Base-by-base conservation (phyloP, 306 rosid genomes). In the Casuarina glauca region DNA sequence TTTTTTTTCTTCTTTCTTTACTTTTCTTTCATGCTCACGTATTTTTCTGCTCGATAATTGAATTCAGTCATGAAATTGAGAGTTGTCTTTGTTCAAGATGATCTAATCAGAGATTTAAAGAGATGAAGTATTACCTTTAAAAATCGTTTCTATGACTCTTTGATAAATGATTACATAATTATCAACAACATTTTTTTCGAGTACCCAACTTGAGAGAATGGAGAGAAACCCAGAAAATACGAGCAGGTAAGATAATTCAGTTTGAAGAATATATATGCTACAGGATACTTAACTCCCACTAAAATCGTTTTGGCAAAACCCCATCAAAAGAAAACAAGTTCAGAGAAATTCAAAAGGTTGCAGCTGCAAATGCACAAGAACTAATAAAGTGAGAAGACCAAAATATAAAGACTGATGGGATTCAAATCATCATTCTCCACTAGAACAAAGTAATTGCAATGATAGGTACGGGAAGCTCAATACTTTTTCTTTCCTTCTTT, bases 391-490 rank as follows among this genome's bases (percentile, higher is more conserved):
- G 2, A 17, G 57, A 35, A 62, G 35, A 39, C 26, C 19, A n/a
- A 76, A 42, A 41, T 3, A 45, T 36, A 48, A 16, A 20, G 67
- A 1, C 46, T 39, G 70, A 58, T 44, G 15, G 70, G 41, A 70
- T 9, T 71, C 39, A 53, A 13, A 75, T 41, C 38, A 61, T 64
- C 72, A 62, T 63, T 64, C 43, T 58, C 39, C 45, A 39, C 62
- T 70, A 53, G 50, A 60, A 69, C 49, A 69, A 0, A 35, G 43
- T 50, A 67, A 58, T 58, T 66, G 76, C 52, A 35, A 78, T 68
- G 43, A 52, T 38, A 16, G 20, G 46, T 57, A 39, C 9, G 62
- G 5, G 26, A 51, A 75, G 57, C 64, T 58, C 20, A 55, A 17
- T 2, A 58, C 1, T 48, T 48, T 9, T 48, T 48, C 4, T 6